Evolutionary conservation across 805 yeast species (phyloP).

Genomic region (Candida pseudoglaebosa): DNA sequence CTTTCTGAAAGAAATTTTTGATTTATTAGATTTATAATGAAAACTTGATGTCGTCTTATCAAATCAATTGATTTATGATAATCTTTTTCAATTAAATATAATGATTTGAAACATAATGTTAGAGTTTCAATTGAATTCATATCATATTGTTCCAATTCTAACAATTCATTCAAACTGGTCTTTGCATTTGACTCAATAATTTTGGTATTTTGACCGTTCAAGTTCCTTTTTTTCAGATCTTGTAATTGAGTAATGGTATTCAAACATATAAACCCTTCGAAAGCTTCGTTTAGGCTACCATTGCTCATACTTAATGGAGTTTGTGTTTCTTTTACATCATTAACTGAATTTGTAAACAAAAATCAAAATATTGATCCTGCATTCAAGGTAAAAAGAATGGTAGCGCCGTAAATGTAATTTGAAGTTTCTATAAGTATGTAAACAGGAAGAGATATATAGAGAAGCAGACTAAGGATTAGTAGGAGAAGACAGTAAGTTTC

Average conservation of each 20-base stretch:
- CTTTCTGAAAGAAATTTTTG: conserved; percentile 11
- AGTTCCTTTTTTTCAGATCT: conserved; percentile 1
- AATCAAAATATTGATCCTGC: conserved; percentile 3
- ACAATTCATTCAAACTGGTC: neutral
- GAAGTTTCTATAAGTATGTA: too few relatives aligned
- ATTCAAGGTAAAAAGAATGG: too few relatives aligned
- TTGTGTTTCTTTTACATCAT: neutral
- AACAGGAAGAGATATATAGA: too few relatives aligned
- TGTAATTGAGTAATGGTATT: conserved; percentile 1
- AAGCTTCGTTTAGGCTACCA: neutral
- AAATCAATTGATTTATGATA: conserved; percentile 8
- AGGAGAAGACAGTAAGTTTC: too few relatives aligned
- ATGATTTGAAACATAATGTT: conserved; percentile 16
- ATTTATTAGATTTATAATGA: conserved; percentile 21
- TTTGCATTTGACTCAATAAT: conserved; percentile 1
- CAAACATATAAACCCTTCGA: neutral
- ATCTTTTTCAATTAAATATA: conserved; percentile 11
- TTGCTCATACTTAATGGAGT: neutral
- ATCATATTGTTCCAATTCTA: conserved; percentile 4
- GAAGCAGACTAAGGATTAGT: too few relatives aligned
- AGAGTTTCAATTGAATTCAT: conserved; percentile 5
- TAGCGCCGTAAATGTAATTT: too few relatives aligned
- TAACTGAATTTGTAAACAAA: conserved; percentile 2
- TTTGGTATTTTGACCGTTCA: neutral
- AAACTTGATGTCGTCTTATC: conserved; percentile 24